A percentile compares a stretch with the other conserved stretches of the same genome.
These are phyloP conservation scores for Apiospora koreana DNA, from an alignment of 2,329 filamentous ascomycete species.

Conservation along the genomic window DNA sequence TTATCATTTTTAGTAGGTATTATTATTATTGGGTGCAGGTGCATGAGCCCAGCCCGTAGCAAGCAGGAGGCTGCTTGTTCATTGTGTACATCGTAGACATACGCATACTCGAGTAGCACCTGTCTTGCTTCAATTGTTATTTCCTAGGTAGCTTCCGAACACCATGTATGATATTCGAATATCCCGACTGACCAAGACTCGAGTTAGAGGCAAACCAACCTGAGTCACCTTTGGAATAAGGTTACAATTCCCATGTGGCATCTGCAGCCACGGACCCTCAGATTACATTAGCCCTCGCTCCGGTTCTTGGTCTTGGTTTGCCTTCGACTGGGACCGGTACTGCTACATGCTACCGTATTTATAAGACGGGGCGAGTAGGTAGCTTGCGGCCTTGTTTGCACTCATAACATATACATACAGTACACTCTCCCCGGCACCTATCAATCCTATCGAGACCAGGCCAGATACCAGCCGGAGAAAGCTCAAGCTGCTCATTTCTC, in stretches of 20 bases:
- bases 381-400: neutral
- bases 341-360: neutral
- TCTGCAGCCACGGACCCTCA: constrained; percentile 7
- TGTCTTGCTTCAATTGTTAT: neutral
- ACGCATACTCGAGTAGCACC: neutral
- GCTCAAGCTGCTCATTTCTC: no score
- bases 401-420: neutral
- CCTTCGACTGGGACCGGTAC: neutral
- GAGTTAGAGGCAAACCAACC: neutral
- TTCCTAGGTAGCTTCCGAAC: neutral
- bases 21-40: neutral
- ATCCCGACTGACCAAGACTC: neutral
- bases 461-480: neutral
- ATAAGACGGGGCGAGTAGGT: neutral
- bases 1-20: no score
- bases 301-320: neutral
- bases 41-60: neutral
- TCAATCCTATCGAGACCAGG: neutral
- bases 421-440: neutral
- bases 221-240: constrained; percentile 5
- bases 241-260: constrained; percentile 10
- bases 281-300: neutral
- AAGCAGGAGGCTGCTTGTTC: neutral
- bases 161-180: neutral
- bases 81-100: neutral